phyloP scores from a whole-genome alignment of 75 land plant species.

The Cunninghamia lanceolata region DNA sequence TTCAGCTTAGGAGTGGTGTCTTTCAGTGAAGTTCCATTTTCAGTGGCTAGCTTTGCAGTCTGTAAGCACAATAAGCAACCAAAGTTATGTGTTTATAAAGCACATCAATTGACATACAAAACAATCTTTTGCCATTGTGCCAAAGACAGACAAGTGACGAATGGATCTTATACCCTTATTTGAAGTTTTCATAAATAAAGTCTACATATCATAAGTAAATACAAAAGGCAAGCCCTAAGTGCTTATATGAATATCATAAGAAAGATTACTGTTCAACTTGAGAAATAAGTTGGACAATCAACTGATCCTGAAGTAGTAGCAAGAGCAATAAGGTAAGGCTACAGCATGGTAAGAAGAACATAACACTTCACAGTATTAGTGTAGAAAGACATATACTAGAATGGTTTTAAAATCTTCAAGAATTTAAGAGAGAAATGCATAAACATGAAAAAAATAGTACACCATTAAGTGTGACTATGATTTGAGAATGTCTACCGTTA shows the following conservation, averaged over 20 bases:
- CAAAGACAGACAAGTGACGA: neutral
- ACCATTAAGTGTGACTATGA: neutral
- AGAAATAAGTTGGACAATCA: neutral
- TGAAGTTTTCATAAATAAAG: neutral
- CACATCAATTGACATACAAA: neutral
- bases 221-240: neutral
- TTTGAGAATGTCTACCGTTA: neutral
- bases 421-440: neutral
- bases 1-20: slow-evolving; percentile 22
- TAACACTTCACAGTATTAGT: neutral
- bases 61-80: slow-evolving; percentile 6
- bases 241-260: neutral
- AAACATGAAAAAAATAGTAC: neutral
- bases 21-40: slow-evolving; percentile 26
- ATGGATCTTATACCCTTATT: neutral
- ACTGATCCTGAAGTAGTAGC: neutral
- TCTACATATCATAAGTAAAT: neutral
- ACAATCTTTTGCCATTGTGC: neutral
- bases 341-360: neutral
- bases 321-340: neutral
- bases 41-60: slow-evolving; percentile 53
- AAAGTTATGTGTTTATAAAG: neutral
- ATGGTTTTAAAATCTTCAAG: neutral
- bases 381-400: neutral
- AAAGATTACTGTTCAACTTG: neutral